These are phyloP conservation scores for Bertia moriformis DNA, from an alignment of 2,329 filamentous ascomycete species.

Conservation along the genomic window DNA sequence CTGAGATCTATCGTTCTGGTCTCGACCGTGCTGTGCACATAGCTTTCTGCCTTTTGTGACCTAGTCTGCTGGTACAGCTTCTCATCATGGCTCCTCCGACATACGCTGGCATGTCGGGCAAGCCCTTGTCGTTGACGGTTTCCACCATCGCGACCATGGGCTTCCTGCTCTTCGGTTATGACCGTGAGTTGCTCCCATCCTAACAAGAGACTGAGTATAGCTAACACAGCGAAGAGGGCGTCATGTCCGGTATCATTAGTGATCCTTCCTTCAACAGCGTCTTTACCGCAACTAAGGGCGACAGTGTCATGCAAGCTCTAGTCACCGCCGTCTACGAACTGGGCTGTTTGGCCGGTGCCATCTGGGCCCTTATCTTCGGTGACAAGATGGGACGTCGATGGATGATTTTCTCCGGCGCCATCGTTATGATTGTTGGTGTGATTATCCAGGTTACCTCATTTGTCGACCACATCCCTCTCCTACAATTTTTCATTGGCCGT, in stretches of 20 bases:
- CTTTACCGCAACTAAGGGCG: constrained; percentile 4
- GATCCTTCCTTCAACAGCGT: neutral
- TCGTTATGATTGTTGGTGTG: constrained; percentile 39
- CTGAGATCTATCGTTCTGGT: too few species aligned
- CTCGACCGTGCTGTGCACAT: too few species aligned
- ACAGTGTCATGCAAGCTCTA: constrained; percentile 18
- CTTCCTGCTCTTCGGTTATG: constrained; percentile 45
- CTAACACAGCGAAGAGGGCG: too few species aligned
- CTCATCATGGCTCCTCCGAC: constrained; percentile 33
- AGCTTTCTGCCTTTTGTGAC: too few species aligned
- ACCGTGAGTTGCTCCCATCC: too few species aligned
- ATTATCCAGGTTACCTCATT: constrained; percentile 34
- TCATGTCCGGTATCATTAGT: constrained; percentile 1
- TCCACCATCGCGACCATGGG: constrained; percentile 50
- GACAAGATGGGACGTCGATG: constrained; percentile 38
- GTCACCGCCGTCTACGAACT: constrained; percentile 25
- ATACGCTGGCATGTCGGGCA: constrained; percentile 44
- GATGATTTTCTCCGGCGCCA: constrained; percentile 35
- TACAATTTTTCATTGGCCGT: constrained; percentile 31
- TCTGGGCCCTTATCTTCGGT: constrained; percentile 25
- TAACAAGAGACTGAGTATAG: too few species aligned
- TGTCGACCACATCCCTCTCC: constrained; percentile 25
- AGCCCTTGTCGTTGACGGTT: constrained; percentile 36
- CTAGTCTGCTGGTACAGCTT: too few species aligned
- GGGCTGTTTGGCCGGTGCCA: constrained; percentile 24